Evolutionary conservation across 371 early-diverging fungal genomes (phyloP).

Genomic region (Mortierella sp.): DNA sequence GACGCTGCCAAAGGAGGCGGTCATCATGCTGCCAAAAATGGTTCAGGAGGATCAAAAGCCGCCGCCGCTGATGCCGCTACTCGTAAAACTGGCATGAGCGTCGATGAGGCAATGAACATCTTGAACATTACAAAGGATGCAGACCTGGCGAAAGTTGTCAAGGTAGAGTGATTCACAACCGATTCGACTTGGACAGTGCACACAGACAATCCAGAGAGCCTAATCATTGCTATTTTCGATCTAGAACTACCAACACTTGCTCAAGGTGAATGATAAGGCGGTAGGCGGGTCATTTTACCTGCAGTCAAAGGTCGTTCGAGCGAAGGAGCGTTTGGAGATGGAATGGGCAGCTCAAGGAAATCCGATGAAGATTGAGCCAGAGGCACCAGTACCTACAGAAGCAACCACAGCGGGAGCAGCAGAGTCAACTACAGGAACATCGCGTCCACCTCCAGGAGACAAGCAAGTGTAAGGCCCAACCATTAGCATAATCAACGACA

Average conservation of each 20-base stretch:
- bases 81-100: conserved; percentile 85
- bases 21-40: conserved; percentile 72
- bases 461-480: conserved; percentile 13
- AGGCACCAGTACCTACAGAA: conserved; percentile 15
- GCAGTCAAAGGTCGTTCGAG: conserved; percentile 94
- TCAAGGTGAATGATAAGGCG: conserved; percentile 86
- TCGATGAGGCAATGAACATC: conserved; percentile 94
- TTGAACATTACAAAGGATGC: conserved; percentile 86
- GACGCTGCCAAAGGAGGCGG: conserved; percentile 68
- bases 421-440: conserved; percentile 9
- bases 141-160: conserved; percentile 75
- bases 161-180: conserved; percentile 60
- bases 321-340: conserved; percentile 93
- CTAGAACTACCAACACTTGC: conserved; percentile 91
- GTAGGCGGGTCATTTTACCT: conserved; percentile 94
- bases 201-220: conserved; percentile 1
- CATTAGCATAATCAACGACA: too few species aligned
- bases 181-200: too few species aligned
- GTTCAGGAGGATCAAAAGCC: conserved; percentile 64
- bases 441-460: conserved; percentile 18
- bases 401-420: neutral
- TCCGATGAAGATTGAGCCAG: conserved; percentile 31
- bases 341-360: conserved; percentile 77
- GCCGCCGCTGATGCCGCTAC: conserved; percentile 81
- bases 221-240: neutral